Conservation (phyloP, 140 eudicot genomes). For the Senecio squalidus region DNA sequence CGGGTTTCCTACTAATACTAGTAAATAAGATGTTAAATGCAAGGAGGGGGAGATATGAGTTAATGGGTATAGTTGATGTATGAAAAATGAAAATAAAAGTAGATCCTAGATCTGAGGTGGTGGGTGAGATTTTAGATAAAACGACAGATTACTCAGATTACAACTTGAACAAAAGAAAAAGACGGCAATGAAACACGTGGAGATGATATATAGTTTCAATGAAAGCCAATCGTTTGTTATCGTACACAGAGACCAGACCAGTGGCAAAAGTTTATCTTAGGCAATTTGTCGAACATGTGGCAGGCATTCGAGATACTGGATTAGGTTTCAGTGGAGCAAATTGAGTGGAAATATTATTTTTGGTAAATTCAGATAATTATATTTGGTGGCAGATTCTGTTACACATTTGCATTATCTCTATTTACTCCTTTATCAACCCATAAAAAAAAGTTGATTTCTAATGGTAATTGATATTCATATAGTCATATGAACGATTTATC, state of each 20-base stretch:
- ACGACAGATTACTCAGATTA: slow-evolving; percentile 26
- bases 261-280: slow-evolving; percentile 9
- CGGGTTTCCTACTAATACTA: too few species aligned
- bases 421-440: too few species aligned
- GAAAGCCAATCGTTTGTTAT: slow-evolving; percentile 24
- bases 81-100: background rate
- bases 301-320: slow-evolving; percentile 40
- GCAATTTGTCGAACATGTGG: slow-evolving; percentile 50
- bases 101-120: slow-evolving; percentile 52
- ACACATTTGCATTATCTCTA: too few species aligned
- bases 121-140: slow-evolving; percentile 22
- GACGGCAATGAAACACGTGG: slow-evolving; percentile 42
- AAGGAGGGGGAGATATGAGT: background rate
- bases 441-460: too few species aligned
- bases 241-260: background rate
- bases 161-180: slow-evolving; percentile 21
- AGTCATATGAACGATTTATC: too few species aligned
- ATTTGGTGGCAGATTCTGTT: too few species aligned
- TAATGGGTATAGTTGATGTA: background rate
- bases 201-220: slow-evolving; percentile 11
- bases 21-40: background rate
- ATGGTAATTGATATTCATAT: too few species aligned
- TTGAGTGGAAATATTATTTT: too few species aligned
- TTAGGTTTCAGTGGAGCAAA: slow-evolving; percentile 68
- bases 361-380: too few species aligned